Base-by-base conservation (phyloP, 2,329 filamentous ascomycete genomes). In the Metarhizium anisopliae region DNA sequence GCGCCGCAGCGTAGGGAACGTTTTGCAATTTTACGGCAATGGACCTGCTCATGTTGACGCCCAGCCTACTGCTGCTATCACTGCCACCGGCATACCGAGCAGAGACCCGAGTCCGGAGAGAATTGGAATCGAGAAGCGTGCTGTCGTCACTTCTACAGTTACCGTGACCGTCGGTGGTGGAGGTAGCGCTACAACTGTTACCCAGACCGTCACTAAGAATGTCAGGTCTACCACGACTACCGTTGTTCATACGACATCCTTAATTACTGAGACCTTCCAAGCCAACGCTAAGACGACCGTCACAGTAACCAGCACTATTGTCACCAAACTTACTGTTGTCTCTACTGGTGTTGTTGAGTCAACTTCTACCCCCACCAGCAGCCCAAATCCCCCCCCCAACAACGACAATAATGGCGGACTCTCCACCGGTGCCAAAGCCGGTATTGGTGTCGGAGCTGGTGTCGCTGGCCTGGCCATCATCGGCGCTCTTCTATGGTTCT, bases 341-440 rank as follows among this genome's bases (percentile, higher is more conserved):
- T 63, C 63, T 25, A 69, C 67, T 25, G 68, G 65, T 50, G 60
- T 65, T 18, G 59, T 67, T 11, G 56, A 63, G 8, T 57, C 56
- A 14, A 68, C 67, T 11, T 60, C 61, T 54, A 57, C 59, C 8
- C 61, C 66, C 16, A 65, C 64, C 1, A 64, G 63, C 57, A 60
- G 55, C 45, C 58, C 66, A 47, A 62, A 58, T 47, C 59, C 64
- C 53, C 55, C 47, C 56, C 59, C 52, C 56, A 58, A 18, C 56
- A 57, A 58, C 55, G 55, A 49, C 56, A 43, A 54, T 40, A 49
- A 56, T 36, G 59, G 62, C 10, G 70, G 72, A 4, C 66, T 76
- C 10, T 71, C 70, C 1, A 72, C 67, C 6, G 74, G 72, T 32
- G 74, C 72, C 58, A 74, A 75, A 68, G 71, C 70, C 47, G 74